phyloP scores from a whole-genome alignment of 1,139 yeast species.

The Blastobotrys ciferrii region DNA sequence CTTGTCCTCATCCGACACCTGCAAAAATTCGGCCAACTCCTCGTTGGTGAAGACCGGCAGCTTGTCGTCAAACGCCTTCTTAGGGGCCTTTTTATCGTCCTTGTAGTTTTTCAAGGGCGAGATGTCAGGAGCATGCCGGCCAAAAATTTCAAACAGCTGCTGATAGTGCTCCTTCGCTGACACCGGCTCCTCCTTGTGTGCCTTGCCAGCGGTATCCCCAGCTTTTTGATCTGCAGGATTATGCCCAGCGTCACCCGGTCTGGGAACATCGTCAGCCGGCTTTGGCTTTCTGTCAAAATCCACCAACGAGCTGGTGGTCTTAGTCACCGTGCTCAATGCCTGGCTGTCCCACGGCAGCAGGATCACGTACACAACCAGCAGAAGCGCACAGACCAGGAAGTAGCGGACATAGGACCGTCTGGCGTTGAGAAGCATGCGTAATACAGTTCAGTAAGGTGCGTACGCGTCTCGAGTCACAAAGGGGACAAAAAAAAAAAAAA shows the following conservation, averaged over 20 bases:
- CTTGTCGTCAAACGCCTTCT: conserved; percentile 26
- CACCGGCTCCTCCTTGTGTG: not conserved
- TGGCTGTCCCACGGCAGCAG: conserved; percentile 14
- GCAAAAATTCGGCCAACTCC: conserved; percentile 52
- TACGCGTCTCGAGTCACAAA: not conserved
- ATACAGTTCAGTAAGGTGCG: not conserved
- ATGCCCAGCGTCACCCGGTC: not conserved
- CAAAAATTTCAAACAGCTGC: conserved; percentile 14
- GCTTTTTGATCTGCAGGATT: not conserved
- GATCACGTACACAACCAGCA: conserved; percentile 9
- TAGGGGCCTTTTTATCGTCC: conserved; percentile 23
- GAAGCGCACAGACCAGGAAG: conserved; percentile 11
- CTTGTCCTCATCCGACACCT: conserved; percentile 49
- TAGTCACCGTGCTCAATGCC: conserved; percentile 1
- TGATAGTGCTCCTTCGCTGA: conserved; percentile 7
- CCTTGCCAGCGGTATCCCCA: not conserved
- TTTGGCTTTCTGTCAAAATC: not conserved
- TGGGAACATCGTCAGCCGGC: not conserved
- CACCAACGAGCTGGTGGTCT: conserved; percentile 2
- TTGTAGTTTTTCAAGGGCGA: conserved; percentile 24
- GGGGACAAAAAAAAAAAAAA: not conserved
- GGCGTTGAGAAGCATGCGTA: conserved; percentile 11
- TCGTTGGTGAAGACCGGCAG: conserved; percentile 37
- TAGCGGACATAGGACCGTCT: conserved; percentile 15
- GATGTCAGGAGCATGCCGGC: conserved; percentile 12